Percentiles rank a stretch among this genome's conserved stretches.
Evolutionary conservation across 2,329 filamentous ascomycete species (phyloP).

Genomic region (Penicillium sp.): DNA sequence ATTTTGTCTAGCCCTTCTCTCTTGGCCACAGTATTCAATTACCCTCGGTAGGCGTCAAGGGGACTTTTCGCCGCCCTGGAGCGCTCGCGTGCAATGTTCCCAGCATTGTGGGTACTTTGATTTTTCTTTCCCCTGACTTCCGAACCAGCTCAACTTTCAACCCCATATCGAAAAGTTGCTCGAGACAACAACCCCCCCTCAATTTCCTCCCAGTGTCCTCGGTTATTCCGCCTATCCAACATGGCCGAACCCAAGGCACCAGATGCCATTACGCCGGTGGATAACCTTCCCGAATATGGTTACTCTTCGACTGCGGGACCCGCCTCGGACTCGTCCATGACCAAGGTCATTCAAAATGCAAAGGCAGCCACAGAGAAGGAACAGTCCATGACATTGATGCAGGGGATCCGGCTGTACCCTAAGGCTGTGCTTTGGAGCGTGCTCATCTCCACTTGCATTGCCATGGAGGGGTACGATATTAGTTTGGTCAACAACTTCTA

Average conservation of each 20-base stretch:
- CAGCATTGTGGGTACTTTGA: constrained; percentile 20
- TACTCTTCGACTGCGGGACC: constrained; percentile 18
- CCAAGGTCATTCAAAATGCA: constrained; percentile 41
- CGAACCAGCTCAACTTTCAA: constrained; percentile 10
- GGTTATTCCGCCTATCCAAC: background rate
- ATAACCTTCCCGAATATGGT: constrained; percentile 9
- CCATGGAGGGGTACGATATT: constrained; percentile 88
- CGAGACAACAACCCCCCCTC: background rate
- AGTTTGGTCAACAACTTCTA: constrained; percentile 80
- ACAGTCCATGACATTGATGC: constrained; percentile 67
- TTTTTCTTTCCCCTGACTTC: constrained; percentile 23
- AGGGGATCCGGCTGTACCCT: constrained; percentile 79
- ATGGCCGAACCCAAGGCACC: constrained; percentile 33
- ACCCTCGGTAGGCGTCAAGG: constrained; percentile 1
- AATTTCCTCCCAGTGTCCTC: background rate
- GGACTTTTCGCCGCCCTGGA: constrained; percentile 11
- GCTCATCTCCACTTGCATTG: constrained; percentile 84
- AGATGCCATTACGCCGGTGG: constrained; percentile 28
- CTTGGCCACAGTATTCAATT: background rate
- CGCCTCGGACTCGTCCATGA: constrained; percentile 26
- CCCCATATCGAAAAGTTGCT: background rate
- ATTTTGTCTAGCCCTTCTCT: constrained; percentile 11
- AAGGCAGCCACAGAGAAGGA: constrained; percentile 46
- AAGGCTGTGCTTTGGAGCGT: constrained; percentile 83
- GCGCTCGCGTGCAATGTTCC: constrained; percentile 20